Evolutionary conservation across 2,329 filamentous ascomycete species (phyloP).

Genomic region (Penicillium janthinellum): DNA sequence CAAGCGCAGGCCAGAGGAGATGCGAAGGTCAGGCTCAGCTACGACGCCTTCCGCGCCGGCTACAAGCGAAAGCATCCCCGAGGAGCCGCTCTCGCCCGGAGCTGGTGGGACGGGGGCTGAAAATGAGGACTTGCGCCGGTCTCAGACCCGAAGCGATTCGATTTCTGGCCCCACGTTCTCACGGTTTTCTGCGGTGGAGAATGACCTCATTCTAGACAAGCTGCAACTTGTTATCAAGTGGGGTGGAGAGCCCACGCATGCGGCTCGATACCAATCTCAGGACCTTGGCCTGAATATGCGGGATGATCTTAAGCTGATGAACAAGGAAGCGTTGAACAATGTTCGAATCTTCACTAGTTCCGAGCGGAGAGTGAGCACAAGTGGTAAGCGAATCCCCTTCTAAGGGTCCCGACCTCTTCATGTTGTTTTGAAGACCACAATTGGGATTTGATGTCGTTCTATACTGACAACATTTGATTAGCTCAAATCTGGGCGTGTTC

Average conservation of each 20-base stretch:
- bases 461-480: slow-evolving; percentile 20
- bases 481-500: slow-evolving; percentile 93
- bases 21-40: slow-evolving; percentile 32
- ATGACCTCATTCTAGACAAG: slow-evolving; percentile 92
- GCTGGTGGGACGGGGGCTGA: slow-evolving; percentile 25
- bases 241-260: slow-evolving; percentile 97
- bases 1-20: slow-evolving; percentile 73
- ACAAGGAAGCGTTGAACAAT: slow-evolving; percentile 86
- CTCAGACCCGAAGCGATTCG: slow-evolving; percentile 74
- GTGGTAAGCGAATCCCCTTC: slow-evolving; percentile 49
- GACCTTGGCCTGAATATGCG: slow-evolving; percentile 95
- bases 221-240: slow-evolving; percentile 97
- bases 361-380: slow-evolving; percentile 89
- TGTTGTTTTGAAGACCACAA: slow-evolving; percentile 5
- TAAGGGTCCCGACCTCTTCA: not conserved
- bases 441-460: not conserved
- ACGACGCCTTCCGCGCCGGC: slow-evolving; percentile 15
- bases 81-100: slow-evolving; percentile 27
- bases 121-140: slow-evolving; percentile 43
- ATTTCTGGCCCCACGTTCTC: slow-evolving; percentile 89
- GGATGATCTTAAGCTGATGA: slow-evolving; percentile 90
- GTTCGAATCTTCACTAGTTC: slow-evolving; percentile 96
- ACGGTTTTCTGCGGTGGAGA: slow-evolving; percentile 88
- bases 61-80: slow-evolving; percentile 15
- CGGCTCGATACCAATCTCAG: slow-evolving; percentile 91